Conservation (phyloP, 176 grass and related monocot species). For the Carex scoparia region DNA sequence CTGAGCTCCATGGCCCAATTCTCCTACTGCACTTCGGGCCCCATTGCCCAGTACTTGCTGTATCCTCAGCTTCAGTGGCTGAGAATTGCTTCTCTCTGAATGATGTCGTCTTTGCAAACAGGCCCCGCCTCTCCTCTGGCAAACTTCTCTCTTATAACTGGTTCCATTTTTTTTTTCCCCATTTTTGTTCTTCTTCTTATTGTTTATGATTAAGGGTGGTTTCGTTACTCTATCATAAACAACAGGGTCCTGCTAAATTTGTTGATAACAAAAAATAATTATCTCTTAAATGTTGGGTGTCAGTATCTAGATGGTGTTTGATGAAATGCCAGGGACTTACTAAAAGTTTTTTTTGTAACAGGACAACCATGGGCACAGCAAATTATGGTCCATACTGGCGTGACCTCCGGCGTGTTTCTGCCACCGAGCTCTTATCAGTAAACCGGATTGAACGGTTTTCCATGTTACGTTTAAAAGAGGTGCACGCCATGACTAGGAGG, state of each 20-base stretch:
- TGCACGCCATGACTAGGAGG: background rate
- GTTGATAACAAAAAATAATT: background rate
- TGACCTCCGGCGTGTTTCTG: background rate
- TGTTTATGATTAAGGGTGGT: background rate
- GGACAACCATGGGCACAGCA: slow-evolving; percentile 14
- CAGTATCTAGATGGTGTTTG: background rate
- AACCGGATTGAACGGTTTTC: slow-evolving; percentile 12
- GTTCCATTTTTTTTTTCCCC: background rate
- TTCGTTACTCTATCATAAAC: background rate
- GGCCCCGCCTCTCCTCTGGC: background rate
- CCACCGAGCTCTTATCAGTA: slow-evolving; percentile 11
- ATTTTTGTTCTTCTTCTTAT: background rate
- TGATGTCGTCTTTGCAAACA: slow-evolving; percentile 14
- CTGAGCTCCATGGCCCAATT: background rate
- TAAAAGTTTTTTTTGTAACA: background rate
- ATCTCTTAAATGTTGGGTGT: background rate
- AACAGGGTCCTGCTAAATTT: background rate
- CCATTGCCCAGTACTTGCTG: background rate
- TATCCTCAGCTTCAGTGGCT: slow-evolving; percentile 10
- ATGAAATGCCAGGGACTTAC: slow-evolving; percentile 1
- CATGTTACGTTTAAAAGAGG: background rate
- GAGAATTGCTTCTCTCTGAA: background rate
- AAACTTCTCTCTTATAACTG: slow-evolving; percentile 18
- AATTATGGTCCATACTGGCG: slow-evolving; percentile 25
- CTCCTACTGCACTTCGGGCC: slow-evolving; percentile 19